These are phyloP conservation scores for Boletus rubescentipes DNA, from an alignment of 768 basidiomycete species.

Conservation along the genomic window DNA sequence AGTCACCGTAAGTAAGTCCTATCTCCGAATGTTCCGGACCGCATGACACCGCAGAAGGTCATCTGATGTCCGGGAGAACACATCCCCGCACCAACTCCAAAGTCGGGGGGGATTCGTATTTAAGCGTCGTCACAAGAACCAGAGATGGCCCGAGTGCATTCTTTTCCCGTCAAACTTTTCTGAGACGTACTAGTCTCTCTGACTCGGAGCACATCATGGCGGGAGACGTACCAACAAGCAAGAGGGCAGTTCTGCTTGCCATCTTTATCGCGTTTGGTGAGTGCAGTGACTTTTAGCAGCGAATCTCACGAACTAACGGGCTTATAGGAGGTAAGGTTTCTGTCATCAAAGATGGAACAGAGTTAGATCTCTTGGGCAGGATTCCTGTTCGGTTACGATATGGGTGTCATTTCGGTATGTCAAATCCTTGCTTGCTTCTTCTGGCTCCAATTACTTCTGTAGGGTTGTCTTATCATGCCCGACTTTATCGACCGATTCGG, in stretches of 20 bases:
- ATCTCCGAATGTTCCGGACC: constrained; percentile 8
- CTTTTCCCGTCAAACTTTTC: neutral
- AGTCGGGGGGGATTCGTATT: constrained; percentile 5
- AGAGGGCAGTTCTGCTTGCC: constrained; percentile 60
- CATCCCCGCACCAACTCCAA: neutral
- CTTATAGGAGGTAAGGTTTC: constrained; percentile 21
- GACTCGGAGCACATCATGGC: constrained; percentile 18
- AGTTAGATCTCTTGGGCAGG: constrained; percentile 29
- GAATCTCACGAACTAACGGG: neutral
- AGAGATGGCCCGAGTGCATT: neutral
- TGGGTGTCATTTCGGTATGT: constrained; percentile 71
- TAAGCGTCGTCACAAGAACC: neutral
- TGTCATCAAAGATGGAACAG: neutral
- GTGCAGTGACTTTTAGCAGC: constrained; percentile 17
- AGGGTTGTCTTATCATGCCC: constrained; percentile 80
- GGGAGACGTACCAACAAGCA: constrained; percentile 58
- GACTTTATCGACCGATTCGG: constrained; percentile 75
- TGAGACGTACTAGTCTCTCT: neutral
- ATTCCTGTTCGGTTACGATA: constrained; percentile 74
- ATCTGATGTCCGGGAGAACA: constrained; percentile 15
- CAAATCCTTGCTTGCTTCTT: neutral
- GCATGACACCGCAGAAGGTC: constrained; percentile 5
- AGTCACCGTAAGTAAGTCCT: neutral
- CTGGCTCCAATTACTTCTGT: neutral
- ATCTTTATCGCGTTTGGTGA: constrained; percentile 73